Conservation (phyloP, 768 basidiomycete species). For the Lactarius hengduanensis region DNA sequence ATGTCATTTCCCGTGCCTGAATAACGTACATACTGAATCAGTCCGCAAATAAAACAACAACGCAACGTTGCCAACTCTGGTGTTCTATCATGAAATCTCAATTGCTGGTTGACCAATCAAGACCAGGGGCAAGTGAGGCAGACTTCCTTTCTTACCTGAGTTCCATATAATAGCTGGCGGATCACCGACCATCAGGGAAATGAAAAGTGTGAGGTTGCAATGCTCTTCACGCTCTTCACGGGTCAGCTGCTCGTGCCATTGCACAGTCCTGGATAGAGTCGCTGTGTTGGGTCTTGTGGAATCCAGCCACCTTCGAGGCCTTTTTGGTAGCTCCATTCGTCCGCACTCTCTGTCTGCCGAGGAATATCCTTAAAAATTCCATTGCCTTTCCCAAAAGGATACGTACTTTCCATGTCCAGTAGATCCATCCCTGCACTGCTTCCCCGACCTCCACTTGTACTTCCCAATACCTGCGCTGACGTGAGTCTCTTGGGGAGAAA, state of each 20-base stretch:
- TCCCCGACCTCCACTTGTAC: constrained; percentile 76
- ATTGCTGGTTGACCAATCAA: not conserved
- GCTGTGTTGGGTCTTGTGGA: constrained; percentile 63
- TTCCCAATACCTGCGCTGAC: constrained; percentile 65
- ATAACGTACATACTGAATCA: not conserved
- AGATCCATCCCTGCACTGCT: constrained; percentile 67
- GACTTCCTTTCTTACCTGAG: not conserved
- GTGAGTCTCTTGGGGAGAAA: not conserved
- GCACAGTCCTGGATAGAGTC: constrained; percentile 65
- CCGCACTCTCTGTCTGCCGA: constrained; percentile 57
- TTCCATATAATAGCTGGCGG: too few species aligned
- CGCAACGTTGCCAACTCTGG: not conserved
- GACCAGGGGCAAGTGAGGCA: not conserved
- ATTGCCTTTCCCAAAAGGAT: too few species aligned
- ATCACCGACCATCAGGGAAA: not conserved
- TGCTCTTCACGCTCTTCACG: not conserved
- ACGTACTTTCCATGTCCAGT: constrained; percentile 76
- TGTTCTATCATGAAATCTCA: not conserved
- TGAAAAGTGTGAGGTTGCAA: not conserved
- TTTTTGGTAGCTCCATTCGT: constrained; percentile 76
- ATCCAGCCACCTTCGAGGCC: constrained; percentile 79
- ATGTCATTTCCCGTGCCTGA: not conserved
- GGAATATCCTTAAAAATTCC: not conserved
- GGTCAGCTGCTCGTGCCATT: constrained; percentile 13
- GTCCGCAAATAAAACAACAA: not conserved